Evolutionary conservation across 306 rosid genomes (phyloP), one percentile per base, ranked within the genome.

Genomic region (Senna siamea): DNA sequence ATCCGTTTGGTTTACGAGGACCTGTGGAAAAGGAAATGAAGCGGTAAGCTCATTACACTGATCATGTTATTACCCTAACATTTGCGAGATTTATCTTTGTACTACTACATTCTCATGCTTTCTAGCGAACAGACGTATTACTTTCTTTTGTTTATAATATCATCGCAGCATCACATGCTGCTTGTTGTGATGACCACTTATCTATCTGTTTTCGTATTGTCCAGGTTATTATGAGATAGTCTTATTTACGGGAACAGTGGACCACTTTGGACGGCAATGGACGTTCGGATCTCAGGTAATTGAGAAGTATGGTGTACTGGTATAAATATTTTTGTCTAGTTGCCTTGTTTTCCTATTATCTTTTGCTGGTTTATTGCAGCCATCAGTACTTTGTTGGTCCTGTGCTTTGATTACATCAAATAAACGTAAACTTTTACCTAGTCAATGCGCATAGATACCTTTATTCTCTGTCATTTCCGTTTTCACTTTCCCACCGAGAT

Each of bases 1-100:
- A 50, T 68, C 66, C 76, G 87, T 82, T 73, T 78, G 78, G 20
- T 76, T 50, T 67, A 76, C 7, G 72, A 72, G 75, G 76, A 81
- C 52, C 78, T 13, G 69, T 57, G 15, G 60, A 34, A 63, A 71
- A 71, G 26, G 8, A 78, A 14, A 63, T 40, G 54, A 75, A 18
- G 28, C 19, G n/a, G 52, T 74, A 60, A 79, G 67, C 64, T 50
- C 64, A 55, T 79, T 19, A 52, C 55, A 54, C 64, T 28, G 28
- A 47, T 32, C n/a, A 51, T 15, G 6, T 18, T 34, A 5, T 26
- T 26, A 26, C 58, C 78, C 69, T 62, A 71, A 22, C 77, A 40
- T 14, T 74, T 40, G 41, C 71, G 17, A 22, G 58, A 58, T 66
- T 54, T 44, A 8, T 19, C 18, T 47, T 51, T 44, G 1, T 18